Percentiles rank a stretch among this genome's conserved stretches.
Conservation (phyloP, 768 basidiomycete genomes). For the Panaeolus cyanescens region DNA sequence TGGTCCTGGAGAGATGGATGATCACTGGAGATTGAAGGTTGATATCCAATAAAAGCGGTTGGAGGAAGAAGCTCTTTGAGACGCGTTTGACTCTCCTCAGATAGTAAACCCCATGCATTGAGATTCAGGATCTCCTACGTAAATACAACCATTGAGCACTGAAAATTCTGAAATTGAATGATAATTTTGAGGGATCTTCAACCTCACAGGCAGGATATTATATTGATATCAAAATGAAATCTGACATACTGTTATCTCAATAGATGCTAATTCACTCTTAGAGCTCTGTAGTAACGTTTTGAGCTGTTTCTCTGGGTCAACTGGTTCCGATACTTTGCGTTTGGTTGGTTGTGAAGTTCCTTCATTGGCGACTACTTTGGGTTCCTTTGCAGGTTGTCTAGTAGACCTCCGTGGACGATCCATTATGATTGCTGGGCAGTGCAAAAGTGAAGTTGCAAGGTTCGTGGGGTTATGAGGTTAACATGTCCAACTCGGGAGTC, state of each 20-base stretch:
- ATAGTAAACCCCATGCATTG: slow-evolving; percentile 46
- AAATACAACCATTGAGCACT: slow-evolving; percentile 27
- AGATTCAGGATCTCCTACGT: slow-evolving; percentile 50
- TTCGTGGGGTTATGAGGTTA: neutral
- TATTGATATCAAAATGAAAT: neutral
- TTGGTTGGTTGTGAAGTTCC: slow-evolving; percentile 11
- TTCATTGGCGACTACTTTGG: neutral
- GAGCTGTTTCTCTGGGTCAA: slow-evolving; percentile 35
- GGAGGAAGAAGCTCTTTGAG: slow-evolving; percentile 45
- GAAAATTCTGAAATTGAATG: slow-evolving; percentile 4
- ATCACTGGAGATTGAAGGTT: slow-evolving; percentile 29
- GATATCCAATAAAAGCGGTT: slow-evolving; percentile 41
- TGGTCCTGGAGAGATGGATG: slow-evolving; percentile 34
- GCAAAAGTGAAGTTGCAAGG: neutral
- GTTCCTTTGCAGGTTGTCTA: slow-evolving; percentile 16
- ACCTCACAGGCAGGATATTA: neutral
- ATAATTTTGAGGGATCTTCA: neutral
- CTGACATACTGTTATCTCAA: slow-evolving; percentile 52
- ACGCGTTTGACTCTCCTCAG: slow-evolving; percentile 37
- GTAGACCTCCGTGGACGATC: slow-evolving; percentile 32
- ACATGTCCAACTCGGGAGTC: neutral
- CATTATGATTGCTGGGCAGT: slow-evolving; percentile 18
- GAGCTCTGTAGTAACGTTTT: slow-evolving; percentile 43
- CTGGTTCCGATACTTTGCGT: slow-evolving; percentile 24
- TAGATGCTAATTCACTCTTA: slow-evolving; percentile 48